phyloP scores from a whole-genome alignment of 108 stramenopile genomes.

The Pseudonitzschia delicatissima region DNA sequence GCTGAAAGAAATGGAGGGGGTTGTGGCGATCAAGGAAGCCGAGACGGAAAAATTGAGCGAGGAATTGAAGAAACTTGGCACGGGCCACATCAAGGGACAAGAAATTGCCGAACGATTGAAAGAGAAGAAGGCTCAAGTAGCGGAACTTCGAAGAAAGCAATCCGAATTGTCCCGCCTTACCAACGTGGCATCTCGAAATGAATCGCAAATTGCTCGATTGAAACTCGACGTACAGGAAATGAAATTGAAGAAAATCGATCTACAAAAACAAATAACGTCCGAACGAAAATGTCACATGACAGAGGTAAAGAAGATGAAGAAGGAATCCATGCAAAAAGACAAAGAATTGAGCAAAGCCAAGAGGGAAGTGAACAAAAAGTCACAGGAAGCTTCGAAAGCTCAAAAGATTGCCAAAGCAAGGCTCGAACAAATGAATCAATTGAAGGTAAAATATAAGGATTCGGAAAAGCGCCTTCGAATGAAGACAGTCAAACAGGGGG shows the following conservation, averaged over 20 bases:
- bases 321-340: constrained; percentile 49
- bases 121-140: constrained; percentile 49
- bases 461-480: constrained; percentile 61
- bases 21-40: constrained; percentile 35
- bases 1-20: constrained; percentile 44
- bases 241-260: constrained; percentile 49
- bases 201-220: constrained; percentile 40
- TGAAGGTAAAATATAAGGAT: constrained; percentile 65
- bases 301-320: constrained; percentile 49
- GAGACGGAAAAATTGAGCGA: constrained; percentile 40
- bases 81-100: constrained; percentile 15
- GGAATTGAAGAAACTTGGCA: constrained; percentile 36
- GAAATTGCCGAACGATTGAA: constrained; percentile 31
- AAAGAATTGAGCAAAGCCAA: constrained; percentile 40
- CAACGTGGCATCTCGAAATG: constrained; percentile 47
- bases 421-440: constrained; percentile 34
- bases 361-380: constrained; percentile 25
- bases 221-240: constrained; percentile 37
- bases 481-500: constrained; percentile 55
- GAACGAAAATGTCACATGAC: constrained; percentile 38
- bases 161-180: constrained; percentile 44
- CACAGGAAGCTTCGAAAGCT: constrained; percentile 56
- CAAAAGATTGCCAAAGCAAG: constrained; percentile 55
- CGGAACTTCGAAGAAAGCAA: constrained; percentile 37
- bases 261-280: constrained; percentile 44